These are phyloP conservation scores for Fistulifera solaris DNA, from an alignment of 108 stramenopile genomes.

Conservation along the genomic window DNA sequence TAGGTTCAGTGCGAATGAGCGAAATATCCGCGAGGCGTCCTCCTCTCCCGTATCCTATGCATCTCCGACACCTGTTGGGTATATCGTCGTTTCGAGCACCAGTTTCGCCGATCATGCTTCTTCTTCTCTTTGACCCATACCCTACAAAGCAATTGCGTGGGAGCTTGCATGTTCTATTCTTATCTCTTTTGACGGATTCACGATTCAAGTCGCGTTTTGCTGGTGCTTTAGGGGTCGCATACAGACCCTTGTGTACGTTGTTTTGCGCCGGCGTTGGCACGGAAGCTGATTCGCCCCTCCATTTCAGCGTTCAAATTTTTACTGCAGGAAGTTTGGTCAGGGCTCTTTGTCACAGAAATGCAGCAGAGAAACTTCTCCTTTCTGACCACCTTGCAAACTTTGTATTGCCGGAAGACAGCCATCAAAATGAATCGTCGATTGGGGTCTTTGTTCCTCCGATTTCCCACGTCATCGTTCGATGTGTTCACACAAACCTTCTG, in stretches of 20 bases:
- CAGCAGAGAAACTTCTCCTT: slow-evolving; percentile 53
- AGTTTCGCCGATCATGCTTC: slow-evolving; percentile 49
- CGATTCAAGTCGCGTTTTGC: slow-evolving; percentile 81
- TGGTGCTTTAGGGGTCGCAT: slow-evolving; percentile 77
- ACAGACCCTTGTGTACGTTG: slow-evolving; percentile 68
- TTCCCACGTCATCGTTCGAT: slow-evolving; percentile 63
- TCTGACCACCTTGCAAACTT: slow-evolving; percentile 33
- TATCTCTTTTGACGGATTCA: slow-evolving; percentile 70
- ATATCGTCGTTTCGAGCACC: slow-evolving; percentile 74
- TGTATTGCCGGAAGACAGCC: slow-evolving; percentile 7
- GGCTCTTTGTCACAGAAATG: slow-evolving; percentile 64
- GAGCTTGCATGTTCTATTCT: slow-evolving; percentile 57
- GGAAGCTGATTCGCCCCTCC: slow-evolving; percentile 73
- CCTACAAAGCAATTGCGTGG: slow-evolving; percentile 77
- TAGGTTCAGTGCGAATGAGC: slow-evolving; percentile 35
- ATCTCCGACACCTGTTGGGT: slow-evolving; percentile 48
- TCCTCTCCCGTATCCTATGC: slow-evolving; percentile 42
- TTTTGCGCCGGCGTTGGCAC: slow-evolving; percentile 88
- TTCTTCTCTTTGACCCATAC: slow-evolving; percentile 83
- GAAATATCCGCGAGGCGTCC: slow-evolving; percentile 12
- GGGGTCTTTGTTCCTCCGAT: slow-evolving; percentile 66
- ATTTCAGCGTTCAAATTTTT: slow-evolving; percentile 87
- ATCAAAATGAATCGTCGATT: slow-evolving; percentile 28
- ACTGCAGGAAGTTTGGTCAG: slow-evolving; percentile 82
- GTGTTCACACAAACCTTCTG: slow-evolving; percentile 77